Percentiles rank a stretch among this genome's conserved stretches.
Conservation (phyloP, 2,329 filamentous ascomycete species). For the Pyrenophora tritici-repentis region DNA sequence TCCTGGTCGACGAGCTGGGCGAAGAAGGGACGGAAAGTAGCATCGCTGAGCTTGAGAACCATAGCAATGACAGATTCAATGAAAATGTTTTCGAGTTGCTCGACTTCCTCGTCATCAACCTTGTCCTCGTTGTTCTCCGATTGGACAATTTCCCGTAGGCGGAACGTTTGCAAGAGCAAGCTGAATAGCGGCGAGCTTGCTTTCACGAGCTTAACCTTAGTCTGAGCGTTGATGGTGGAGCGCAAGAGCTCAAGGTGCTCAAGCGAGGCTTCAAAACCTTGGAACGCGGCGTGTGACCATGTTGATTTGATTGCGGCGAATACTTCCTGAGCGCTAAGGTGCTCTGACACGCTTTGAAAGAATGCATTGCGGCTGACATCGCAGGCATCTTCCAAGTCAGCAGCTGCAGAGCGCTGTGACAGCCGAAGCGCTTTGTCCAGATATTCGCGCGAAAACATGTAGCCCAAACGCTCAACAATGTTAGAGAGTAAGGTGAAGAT, state of each 20-base stretch:
- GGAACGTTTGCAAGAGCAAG: conserved; percentile 62
- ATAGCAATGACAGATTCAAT: conserved; percentile 81
- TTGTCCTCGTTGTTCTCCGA: conserved; percentile 47
- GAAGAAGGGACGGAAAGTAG: conserved; percentile 90
- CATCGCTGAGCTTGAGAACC: conserved; percentile 96
- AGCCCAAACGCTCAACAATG: conserved; percentile 81
- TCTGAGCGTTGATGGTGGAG: conserved; percentile 73
- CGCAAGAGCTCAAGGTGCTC: conserved; percentile 74
- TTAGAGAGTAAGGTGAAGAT: conserved; percentile 79
- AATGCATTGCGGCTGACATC: conserved; percentile 70
- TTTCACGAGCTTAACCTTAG: conserved; percentile 79
- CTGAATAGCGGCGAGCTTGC: conserved; percentile 71
- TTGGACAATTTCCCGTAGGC: conserved; percentile 60
- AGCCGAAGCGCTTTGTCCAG: conserved; percentile 73
- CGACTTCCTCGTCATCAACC: conserved; percentile 57
- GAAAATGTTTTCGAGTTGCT: conserved; percentile 65
- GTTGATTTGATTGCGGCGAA: conserved; percentile 74
- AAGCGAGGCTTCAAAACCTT: conserved; percentile 61
- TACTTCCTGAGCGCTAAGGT: conserved; percentile 76
- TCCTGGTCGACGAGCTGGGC: conserved; percentile 82
- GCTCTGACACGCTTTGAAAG: conserved; percentile 74
- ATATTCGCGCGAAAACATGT: conserved; percentile 80
- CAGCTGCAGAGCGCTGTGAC: conserved; percentile 72
- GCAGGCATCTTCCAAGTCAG: conserved; percentile 64
- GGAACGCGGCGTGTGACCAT: conserved; percentile 67